Base-by-base conservation (phyloP, 2,329 filamentous ascomycete species). In the Sordariomycetes sp. region DNA sequence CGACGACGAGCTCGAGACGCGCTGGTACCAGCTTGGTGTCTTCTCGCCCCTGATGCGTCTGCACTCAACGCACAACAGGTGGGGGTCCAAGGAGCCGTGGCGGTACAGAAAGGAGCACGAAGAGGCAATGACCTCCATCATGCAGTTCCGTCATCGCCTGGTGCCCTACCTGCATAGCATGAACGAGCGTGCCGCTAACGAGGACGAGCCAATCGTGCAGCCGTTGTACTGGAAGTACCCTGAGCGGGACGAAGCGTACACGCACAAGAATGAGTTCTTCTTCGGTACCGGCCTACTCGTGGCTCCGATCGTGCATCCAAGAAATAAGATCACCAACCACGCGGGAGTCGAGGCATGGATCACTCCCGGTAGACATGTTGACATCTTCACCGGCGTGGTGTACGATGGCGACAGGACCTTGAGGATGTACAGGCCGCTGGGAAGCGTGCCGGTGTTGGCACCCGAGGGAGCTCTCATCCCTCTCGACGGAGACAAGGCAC, bases 81-180 rank as follows among this genome's bases (percentile, higher is more conserved):
- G 75, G 66, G 70, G 64, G 21, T 66, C 66, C 25, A 77, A 79
- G 44, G 76, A 80, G 43, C 76, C 76, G 0, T 81, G 76, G 76
- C 55, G 59, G 17, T 75, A 67, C 44, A 61, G 64, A 3, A 43
- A 49, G 2, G 69, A 71, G 31, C 59, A 60, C 6, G 54, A 56
- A 20, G 46, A 53, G 1, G 57, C 66, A 4, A 70, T 78, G 43
- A 58, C 63, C 29, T 46, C 61, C 2, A 70, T 66, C 32, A 48
- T 80, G 29, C 60, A 62, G 5, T 54, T 78, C 16, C 62, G 76
- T 0, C 76, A 81, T 45, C 60, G 68, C 4, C 53, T 81, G 6
- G 58, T 80, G 18, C 75, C 76, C 0, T 81, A 75, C 40, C 53
- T 79, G 3, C 71, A 78, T 50, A 70, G 69, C 0, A 69, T 71